phyloP scores from a whole-genome alignment of 2,329 filamentous ascomycete species.

The Pestalotiopsis sp. region DNA sequence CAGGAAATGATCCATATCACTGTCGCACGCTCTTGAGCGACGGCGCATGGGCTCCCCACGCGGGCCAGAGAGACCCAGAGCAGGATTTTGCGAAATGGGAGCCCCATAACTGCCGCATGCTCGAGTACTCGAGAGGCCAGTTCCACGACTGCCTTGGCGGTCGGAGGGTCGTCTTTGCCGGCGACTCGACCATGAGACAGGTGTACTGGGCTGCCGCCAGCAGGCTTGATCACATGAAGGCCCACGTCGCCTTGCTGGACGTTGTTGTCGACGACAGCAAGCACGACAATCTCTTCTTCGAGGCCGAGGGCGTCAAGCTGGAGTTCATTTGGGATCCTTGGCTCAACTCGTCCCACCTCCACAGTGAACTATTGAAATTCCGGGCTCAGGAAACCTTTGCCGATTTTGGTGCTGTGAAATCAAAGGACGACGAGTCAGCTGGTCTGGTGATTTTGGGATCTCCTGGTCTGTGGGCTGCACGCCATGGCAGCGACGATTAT shows the following conservation, averaged over 20 bases:
- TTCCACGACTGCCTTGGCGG: slow-evolving; percentile 54
- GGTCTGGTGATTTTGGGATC: slow-evolving; percentile 55
- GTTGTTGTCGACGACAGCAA: slow-evolving; percentile 38
- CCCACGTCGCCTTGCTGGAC: slow-evolving; percentile 36
- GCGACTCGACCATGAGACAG: slow-evolving; percentile 63
- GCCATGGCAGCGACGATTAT: slow-evolving; percentile 48
- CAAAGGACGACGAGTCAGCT: slow-evolving; percentile 34
- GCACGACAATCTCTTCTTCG: slow-evolving; percentile 48
- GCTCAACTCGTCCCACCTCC: slow-evolving; percentile 52
- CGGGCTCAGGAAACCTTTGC: slow-evolving; percentile 21
- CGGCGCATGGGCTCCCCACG: slow-evolving; percentile 26
- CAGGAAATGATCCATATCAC: slow-evolving; percentile 23
- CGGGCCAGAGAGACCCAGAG: slow-evolving; percentile 10
- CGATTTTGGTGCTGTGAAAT: slow-evolving; percentile 19
- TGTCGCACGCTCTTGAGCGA: slow-evolving; percentile 30
- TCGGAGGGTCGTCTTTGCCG: slow-evolving; percentile 59
- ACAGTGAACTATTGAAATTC: slow-evolving; percentile 43
- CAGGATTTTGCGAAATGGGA: slow-evolving; percentile 55
- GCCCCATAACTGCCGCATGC: slow-evolving; percentile 61
- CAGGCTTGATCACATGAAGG: slow-evolving; percentile 46
- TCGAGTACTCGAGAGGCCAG: slow-evolving; percentile 55
- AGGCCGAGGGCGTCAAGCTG: slow-evolving; percentile 47
- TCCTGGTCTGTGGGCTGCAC: slow-evolving; percentile 57
- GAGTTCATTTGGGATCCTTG: slow-evolving; percentile 67
- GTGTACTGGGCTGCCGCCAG: slow-evolving; percentile 60